Percentiles rank a stretch among this genome's conserved stretches.
These are phyloP conservation scores for Xylaria sp. DNA, from an alignment of 2,329 filamentous ascomycete species.

Conservation along the genomic window DNA sequence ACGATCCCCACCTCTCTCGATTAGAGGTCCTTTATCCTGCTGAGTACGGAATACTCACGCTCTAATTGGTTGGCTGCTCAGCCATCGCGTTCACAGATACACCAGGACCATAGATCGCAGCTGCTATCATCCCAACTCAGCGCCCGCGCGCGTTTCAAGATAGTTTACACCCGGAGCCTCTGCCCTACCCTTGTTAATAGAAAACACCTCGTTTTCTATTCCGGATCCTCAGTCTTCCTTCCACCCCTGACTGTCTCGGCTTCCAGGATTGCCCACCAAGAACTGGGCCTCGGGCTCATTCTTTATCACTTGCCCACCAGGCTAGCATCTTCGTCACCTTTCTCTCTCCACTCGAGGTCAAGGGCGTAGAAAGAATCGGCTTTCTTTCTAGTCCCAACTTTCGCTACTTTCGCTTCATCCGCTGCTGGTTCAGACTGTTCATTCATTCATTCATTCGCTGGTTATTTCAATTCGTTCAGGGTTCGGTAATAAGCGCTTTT, in stretches of 20 bases:
- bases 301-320: slow-evolving; percentile 48
- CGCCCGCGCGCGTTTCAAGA: slow-evolving; percentile 46
- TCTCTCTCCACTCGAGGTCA: slow-evolving; percentile 45
- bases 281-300: slow-evolving; percentile 27
- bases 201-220: slow-evolving; percentile 18
- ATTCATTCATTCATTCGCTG: slow-evolving; percentile 47
- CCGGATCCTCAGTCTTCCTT: slow-evolving; percentile 37
- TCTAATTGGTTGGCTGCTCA: slow-evolving; percentile 21
- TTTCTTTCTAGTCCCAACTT: slow-evolving; percentile 46
- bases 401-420: slow-evolving; percentile 50
- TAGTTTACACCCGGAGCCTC: slow-evolving; percentile 47
- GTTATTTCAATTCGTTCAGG: slow-evolving; percentile 37
- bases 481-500: slow-evolving; percentile 32
- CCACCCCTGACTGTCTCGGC: slow-evolving; percentile 30
- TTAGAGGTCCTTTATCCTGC: slow-evolving; percentile 9
- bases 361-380: slow-evolving; percentile 53
- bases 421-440: slow-evolving; percentile 61
- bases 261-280: slow-evolving; percentile 12
- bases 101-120: slow-evolving; percentile 8
- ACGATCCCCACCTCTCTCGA: slow-evolving; percentile 25
- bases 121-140: slow-evolving; percentile 38
- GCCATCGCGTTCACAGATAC: slow-evolving; percentile 19
- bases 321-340: slow-evolving; percentile 42
- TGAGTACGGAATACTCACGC: background rate
- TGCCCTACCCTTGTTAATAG: slow-evolving; percentile 10